Evolutionary conservation across 2,329 filamentous ascomycete genomes (phyloP).

Genomic region (Phialemoniopsis sp.): DNA sequence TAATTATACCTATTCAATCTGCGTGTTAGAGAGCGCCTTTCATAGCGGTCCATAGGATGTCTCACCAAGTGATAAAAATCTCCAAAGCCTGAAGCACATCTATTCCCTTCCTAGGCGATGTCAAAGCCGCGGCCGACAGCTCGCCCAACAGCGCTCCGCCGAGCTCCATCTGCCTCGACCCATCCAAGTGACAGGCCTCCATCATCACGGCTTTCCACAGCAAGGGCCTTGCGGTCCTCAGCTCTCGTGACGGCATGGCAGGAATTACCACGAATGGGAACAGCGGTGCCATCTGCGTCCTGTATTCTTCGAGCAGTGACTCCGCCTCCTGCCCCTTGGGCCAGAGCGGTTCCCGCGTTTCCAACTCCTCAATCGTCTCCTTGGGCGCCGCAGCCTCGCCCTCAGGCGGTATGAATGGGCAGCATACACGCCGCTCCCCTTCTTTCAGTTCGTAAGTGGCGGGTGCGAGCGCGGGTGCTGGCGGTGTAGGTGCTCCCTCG

Average conservation of each 20-base stretch:
- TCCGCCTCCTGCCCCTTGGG: constrained; percentile 35
- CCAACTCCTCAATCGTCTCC: neutral
- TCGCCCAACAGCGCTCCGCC: constrained; percentile 39
- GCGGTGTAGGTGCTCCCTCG: neutral
- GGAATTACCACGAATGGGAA: constrained; percentile 43
- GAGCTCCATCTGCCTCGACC: constrained; percentile 34
- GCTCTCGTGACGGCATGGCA: constrained; percentile 24
- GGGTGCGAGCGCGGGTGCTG: too few species aligned
- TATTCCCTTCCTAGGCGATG: constrained; percentile 36
- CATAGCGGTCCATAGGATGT: constrained; percentile 3
- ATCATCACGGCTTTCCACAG: constrained; percentile 48
- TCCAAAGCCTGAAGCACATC: constrained; percentile 43
- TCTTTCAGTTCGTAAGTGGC: neutral
- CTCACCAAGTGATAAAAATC: constrained; percentile 41
- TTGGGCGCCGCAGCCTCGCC: neutral
- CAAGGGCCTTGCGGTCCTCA: constrained; percentile 34
- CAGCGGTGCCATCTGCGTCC: constrained; percentile 23
- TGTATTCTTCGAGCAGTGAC: constrained; percentile 29
- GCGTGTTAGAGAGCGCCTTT: too few species aligned
- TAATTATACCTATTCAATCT: constrained; percentile 38
- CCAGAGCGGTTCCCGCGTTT: constrained; percentile 23
- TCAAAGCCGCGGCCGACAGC: constrained; percentile 31
- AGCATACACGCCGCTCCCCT: constrained; percentile 1
- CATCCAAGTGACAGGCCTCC: constrained; percentile 34
- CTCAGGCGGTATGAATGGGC: too few species aligned